Percentiles rank a stretch among this genome's conserved stretches.
These are phyloP conservation scores for Torulaspora franciscae DNA, from an alignment of 805 yeast genomes.

Conservation along the genomic window DNA sequence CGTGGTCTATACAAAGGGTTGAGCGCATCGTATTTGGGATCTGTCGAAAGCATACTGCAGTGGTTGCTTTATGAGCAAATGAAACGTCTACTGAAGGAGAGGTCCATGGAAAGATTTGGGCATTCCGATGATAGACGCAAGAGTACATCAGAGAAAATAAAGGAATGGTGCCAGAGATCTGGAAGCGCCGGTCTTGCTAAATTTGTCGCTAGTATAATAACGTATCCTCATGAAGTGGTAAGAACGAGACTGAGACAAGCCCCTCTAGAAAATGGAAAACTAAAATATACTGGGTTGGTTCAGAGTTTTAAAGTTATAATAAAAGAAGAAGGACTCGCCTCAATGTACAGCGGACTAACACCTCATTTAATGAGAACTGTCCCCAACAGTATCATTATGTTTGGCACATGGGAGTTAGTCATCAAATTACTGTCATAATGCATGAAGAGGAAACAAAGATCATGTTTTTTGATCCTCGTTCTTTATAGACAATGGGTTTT, in stretches of 20 bases:
- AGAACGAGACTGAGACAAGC: conserved; percentile 95
- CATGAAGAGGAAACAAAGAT: background rate
- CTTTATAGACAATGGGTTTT: conserved; percentile 4
- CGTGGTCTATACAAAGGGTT: conserved; percentile 82
- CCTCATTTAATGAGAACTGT: conserved; percentile 96
- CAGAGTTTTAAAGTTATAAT: conserved; percentile 83
- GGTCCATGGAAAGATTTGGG: conserved; percentile 38
- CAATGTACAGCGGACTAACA: conserved; percentile 96
- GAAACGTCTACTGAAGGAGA: conserved; percentile 62
- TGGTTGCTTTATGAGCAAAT: conserved; percentile 97
- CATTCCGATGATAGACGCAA: conserved; percentile 34
- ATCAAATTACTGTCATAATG: conserved; percentile 51
- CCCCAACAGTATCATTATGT: conserved; percentile 97
- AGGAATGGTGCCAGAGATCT: conserved; percentile 93
- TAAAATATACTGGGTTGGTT: conserved; percentile 82
- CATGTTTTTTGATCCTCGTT: background rate
- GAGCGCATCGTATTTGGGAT: conserved; percentile 90
- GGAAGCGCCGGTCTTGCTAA: conserved; percentile 98
- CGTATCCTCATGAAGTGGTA: conserved; percentile 96
- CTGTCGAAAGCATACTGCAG: conserved; percentile 86
- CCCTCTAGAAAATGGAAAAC: conserved; percentile 71
- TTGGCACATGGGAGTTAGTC: conserved; percentile 96
- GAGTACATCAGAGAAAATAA: conserved; percentile 53
- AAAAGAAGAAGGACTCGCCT: conserved; percentile 85
- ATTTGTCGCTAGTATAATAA: conserved; percentile 82